Percentiles rank a stretch among this genome's conserved stretches.
Conservation (phyloP, 2,329 filamentous ascomycete species). For the Colletotrichum euphorbiae region DNA sequence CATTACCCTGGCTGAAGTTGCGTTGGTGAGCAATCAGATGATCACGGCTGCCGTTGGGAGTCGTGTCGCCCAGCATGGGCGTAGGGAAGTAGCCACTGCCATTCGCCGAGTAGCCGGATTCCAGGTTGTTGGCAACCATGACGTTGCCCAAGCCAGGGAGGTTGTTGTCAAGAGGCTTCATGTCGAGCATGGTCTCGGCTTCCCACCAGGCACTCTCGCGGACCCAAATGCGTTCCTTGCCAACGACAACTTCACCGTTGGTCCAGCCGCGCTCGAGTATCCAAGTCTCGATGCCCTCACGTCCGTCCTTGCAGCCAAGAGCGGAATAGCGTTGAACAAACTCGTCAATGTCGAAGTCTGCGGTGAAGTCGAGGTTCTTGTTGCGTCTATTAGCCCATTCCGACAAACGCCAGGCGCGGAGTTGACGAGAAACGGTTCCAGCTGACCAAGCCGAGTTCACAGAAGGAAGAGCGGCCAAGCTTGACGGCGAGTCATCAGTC, state of each 20-base stretch:
- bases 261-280: conserved; percentile 96
- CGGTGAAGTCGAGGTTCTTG: conserved; percentile 92
- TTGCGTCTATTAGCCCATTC: conserved; percentile 97
- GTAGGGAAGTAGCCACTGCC: conserved; percentile 78
- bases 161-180: conserved; percentile 73
- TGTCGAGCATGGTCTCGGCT: conserved; percentile 93
- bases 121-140: conserved; percentile 67
- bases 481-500: conserved; percentile 84
- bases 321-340: conserved; percentile 85
- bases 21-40: conserved; percentile 73
- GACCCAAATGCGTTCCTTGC: conserved; percentile 94
- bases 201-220: conserved; percentile 97
- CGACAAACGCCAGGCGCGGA: conserved; percentile 91
- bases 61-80: conserved; percentile 66
- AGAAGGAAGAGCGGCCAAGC: conserved; percentile 76
- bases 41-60: conserved; percentile 76
- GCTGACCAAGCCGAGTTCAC: conserved; percentile 92
- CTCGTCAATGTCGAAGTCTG: conserved; percentile 95
- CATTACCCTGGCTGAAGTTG: conserved; percentile 66
- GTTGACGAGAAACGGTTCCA: conserved; percentile 89
- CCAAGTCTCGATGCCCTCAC: conserved; percentile 94
- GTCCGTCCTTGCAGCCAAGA: conserved; percentile 89
- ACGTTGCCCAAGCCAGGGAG: conserved; percentile 47
- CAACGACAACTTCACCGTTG: conserved; percentile 94
- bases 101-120: conserved; percentile 77